Evolutionary conservation across 2,329 filamentous ascomycete genomes (phyloP), one percentile per base, ranked within the genome.

Genomic region (Pseudogymnoascus sp.): DNA sequence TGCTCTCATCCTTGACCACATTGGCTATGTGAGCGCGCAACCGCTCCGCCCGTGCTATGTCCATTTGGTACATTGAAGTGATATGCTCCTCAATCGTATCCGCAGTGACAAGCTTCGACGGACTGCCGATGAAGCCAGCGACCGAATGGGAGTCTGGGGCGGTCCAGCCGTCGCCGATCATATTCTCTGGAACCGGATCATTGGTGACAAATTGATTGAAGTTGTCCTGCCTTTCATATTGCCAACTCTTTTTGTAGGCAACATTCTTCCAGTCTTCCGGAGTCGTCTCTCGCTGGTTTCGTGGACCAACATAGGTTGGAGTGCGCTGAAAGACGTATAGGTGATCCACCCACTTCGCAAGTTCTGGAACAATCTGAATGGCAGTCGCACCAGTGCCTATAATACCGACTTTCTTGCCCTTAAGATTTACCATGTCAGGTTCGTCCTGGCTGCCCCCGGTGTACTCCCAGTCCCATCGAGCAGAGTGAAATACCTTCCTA

Each of bases 301-400:
- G 75, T n/a, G 67, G 66, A 22, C 73, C 73, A 5, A 81, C 73
- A 0, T 72, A 71, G 0, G 77, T 75, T 3, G 82, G 81, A 2
- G 82, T 85, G 2, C 82, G 78, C 68, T 85, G 82, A 67, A 85
- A 77, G n/a, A 85, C 80, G 64, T 78, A 82, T 2, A 84, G 67
- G 41, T 83, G 72, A 58, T 80, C 77, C 0, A 79, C 77, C 63
- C 75, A 80, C 52, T 77, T 73, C 1, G 77, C 79, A 0, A 84
- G 68, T 16, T 73, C 79, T 14, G 72, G 70, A 16, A 71, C 63
- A 1, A 60, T 61, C 55, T 71, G 70, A 58, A 71, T 62, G 16
- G 66, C 70, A 16, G 69, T 67, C 8, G 67, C 67, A 4, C 70
- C 70, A 16, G 69, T 70, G 1, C 69, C 68, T 45, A 71, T 68